Percentiles rank a stretch among this genome's conserved stretches.
phyloP scores from a whole-genome alignment of 345 rosid species.

The Eutrema japonicum region DNA sequence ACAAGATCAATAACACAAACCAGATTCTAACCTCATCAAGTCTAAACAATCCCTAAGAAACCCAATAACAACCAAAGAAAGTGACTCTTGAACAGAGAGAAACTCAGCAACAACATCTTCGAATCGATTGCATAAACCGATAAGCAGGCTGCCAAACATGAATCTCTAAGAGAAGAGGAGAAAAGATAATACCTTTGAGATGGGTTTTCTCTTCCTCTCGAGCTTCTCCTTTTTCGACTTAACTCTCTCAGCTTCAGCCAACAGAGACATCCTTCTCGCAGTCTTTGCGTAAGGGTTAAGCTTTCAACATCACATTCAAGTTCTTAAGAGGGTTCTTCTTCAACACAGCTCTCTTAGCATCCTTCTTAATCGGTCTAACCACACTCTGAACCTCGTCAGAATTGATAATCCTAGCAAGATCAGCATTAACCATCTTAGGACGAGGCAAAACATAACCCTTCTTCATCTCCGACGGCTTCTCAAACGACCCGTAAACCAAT shows the following conservation, averaged over 20 bases:
- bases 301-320: conserved; percentile 62
- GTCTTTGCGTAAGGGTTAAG: conserved; percentile 85
- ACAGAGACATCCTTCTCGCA: conserved; percentile 77
- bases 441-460: conserved; percentile 76
- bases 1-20: not conserved
- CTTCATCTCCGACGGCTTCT: conserved; percentile 73
- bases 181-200: conserved; percentile 55
- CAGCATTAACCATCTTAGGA: conserved; percentile 86
- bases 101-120: no score
- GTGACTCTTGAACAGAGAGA: not conserved
- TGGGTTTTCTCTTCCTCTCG: conserved; percentile 64
- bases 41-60: not conserved
- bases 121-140: no score
- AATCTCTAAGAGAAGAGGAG: not conserved
- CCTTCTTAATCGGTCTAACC: conserved; percentile 68
- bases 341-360: conserved; percentile 64
- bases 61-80: not conserved
- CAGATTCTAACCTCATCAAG: conserved; percentile 21
- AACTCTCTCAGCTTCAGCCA: conserved; percentile 80
- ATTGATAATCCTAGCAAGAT: conserved; percentile 58
- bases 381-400: conserved; percentile 61
- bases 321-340: conserved; percentile 92
- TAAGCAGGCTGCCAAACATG: not conserved
- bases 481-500: conserved; percentile 71
- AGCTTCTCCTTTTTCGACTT: conserved; percentile 89